phyloP scores from a whole-genome alignment of 257 asterid species.

The Phtheirospermum japonicum region DNA sequence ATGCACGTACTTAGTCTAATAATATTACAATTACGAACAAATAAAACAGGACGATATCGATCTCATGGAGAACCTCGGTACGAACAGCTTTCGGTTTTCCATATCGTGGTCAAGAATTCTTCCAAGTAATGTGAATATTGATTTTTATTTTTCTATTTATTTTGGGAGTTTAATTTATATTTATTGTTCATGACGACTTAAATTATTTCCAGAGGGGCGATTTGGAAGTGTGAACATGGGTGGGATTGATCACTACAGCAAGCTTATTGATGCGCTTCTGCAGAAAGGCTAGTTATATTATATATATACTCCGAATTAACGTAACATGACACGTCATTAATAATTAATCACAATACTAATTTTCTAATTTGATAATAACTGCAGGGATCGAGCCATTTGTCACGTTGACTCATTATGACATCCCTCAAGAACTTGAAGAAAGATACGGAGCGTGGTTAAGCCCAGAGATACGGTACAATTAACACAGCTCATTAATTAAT shows the following conservation, averaged over 20 bases:
- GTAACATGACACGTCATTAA: too few species aligned
- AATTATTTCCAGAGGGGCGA: constrained; percentile 45
- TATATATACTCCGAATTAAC: too few species aligned
- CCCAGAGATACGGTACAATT: constrained; percentile 46
- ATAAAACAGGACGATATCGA: constrained; percentile 56
- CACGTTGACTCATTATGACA: constrained; percentile 55
- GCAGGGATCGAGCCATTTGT: constrained; percentile 64
- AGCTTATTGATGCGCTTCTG: constrained; percentile 54
- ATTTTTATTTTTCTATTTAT: neutral
- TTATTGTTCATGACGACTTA: neutral
- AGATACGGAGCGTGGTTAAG: constrained; percentile 68
- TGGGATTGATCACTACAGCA: constrained; percentile 54
- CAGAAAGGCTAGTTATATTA: constrained; percentile 32
- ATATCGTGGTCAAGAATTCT: constrained; percentile 73
- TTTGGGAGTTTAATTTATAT: neutral
- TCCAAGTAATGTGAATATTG: constrained; percentile 46
- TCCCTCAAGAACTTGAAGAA: constrained; percentile 74
- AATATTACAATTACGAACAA: too few species aligned
- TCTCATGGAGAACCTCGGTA: constrained; percentile 58
- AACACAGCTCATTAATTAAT: too few species aligned
- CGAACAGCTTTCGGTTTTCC: constrained; percentile 64
- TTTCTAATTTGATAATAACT: too few species aligned
- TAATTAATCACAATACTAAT: too few species aligned
- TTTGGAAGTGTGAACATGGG: constrained; percentile 52
- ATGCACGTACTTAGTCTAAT: too few species aligned